Evolutionary conservation across 352 stramenopile species (phyloP), one percentile per base, ranked within the genome.

Genomic region (Globisporangium lucens): DNA sequence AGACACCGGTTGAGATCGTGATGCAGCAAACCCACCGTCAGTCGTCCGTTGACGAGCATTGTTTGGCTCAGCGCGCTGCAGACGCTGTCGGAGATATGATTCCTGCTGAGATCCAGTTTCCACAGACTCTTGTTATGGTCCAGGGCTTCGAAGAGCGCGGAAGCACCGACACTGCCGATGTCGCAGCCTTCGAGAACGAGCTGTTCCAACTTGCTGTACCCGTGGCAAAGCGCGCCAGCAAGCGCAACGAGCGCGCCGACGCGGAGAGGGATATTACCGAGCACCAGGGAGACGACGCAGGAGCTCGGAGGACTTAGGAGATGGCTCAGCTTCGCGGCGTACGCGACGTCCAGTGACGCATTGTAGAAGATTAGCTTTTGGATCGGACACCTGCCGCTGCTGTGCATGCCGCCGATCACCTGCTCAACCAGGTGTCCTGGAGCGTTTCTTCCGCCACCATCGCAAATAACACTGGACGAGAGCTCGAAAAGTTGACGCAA

Each of bases 281-380:
- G 68, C 49, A 93, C 80, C 53, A 93, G 75, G 6, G 85, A 89
- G 43, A 78, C 67, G 38, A 90, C 46, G 13, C 24, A 71, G 13
- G 66, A 74, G 47, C 52, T 79, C 47, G 79, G 67, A 43, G 71
- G 63, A 49, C 75, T 72, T 22, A 93, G 56, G 33, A 80, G 61
- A 24, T 63, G 61, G 4, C 77, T 69, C 9, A 93, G 72, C 7
- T 70, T 64, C 17, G 63, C 66, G 7, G 72, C 68, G 62, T 84
- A 74, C 3, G 61, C 63, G 35, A 68, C 29, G 49, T 77, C 76
- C 22, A 92, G 74, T 2, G 63, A 56, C 17, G 80, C 73, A 61
- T 93, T 93, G 82, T 78, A 90, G 56, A 93, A 71, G 22, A 94
- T 88, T 30, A 94, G 74, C 51, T 89, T 89, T 46, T 87, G 79